phyloP scores from a whole-genome alignment of 2,329 filamentous ascomycete genomes.

The Colletotrichum tofieldiae region DNA sequence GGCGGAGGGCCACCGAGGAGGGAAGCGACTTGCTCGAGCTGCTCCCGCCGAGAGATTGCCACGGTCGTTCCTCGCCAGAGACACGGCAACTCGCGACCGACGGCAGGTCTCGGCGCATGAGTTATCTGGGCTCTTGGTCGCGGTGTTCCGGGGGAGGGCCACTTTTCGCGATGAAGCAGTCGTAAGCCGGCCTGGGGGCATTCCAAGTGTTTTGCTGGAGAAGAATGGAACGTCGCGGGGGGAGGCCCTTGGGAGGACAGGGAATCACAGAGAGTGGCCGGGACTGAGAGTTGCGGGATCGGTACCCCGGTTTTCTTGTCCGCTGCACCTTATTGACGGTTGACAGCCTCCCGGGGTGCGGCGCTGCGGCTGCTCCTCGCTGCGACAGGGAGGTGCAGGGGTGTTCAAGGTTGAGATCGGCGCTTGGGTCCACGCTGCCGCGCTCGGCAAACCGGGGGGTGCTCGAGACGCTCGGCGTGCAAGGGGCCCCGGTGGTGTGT shows the following conservation, averaged over 20 bases:
- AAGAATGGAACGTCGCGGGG: not conserved
- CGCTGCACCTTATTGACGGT: not conserved
- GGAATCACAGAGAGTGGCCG: constrained; percentile 6
- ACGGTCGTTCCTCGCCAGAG: constrained; percentile 11
- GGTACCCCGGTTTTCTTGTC: not conserved
- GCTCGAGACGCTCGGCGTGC: constrained; percentile 23
- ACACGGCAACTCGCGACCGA: constrained; percentile 31
- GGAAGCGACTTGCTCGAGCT: not conserved
- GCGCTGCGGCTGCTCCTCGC: not conserved
- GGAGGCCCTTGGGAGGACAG: not conserved
- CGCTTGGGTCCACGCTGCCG: constrained; percentile 39
- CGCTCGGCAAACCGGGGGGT: constrained; percentile 25
- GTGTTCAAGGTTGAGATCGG: constrained; percentile 37
- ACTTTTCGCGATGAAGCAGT: constrained; percentile 29
- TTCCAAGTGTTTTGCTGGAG: constrained; percentile 6
- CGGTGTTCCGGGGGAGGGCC: not conserved
- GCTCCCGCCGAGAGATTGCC: constrained; percentile 29
- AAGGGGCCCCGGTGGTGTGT: not conserved
- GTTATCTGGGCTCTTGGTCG: not conserved
- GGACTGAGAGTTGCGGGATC: not conserved
- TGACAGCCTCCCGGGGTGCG: not conserved
- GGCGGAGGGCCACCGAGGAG: not conserved
- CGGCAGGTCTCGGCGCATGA: constrained; percentile 40
- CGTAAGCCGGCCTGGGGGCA: constrained; percentile 21
- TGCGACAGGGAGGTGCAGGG: not conserved